A percentile compares a stretch with the other conserved stretches of the same genome.
phyloP scores from a whole-genome alignment of 495 filamentous ascomycete species.

The Lophiotrema nucula region DNA sequence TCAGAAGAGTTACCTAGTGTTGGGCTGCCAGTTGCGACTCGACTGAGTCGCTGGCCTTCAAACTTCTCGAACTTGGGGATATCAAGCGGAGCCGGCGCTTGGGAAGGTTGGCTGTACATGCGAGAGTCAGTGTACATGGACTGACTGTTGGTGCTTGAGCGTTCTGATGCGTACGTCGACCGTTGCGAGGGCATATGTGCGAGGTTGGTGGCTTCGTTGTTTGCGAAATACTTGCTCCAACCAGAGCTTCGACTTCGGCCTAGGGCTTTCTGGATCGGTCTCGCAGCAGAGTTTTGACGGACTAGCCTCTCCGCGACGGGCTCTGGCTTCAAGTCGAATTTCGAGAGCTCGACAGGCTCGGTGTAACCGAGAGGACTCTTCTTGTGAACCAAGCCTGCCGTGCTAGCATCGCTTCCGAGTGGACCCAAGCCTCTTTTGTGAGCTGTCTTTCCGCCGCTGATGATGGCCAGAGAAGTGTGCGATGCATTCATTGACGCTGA shows the following conservation, averaged over 20 bases:
- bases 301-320: conserved; percentile 13
- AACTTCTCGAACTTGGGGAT: conserved; percentile 46
- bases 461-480: conserved; percentile 44
- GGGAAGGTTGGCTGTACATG: conserved; percentile 45
- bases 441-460: conserved; percentile 41
- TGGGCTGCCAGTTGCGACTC: conserved; percentile 65
- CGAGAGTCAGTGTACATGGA: conserved; percentile 55
- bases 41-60: conserved; percentile 53
- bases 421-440: conserved; percentile 39
- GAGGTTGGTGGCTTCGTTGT: conserved; percentile 50
- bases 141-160: conserved; percentile 43
- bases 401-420: conserved; percentile 38
- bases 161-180: conserved; percentile 39
- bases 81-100: conserved; percentile 54
- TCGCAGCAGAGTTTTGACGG: conserved; percentile 2
- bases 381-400: conserved; percentile 35
- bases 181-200: conserved; percentile 38
- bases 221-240: conserved; percentile 61
- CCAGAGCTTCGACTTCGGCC: conserved; percentile 54
- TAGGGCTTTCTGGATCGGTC: conserved; percentile 19
- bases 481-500: conserved; percentile 39
- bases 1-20: conserved; percentile 53
- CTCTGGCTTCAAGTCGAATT: conserved; percentile 30
- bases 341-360: conserved; percentile 40
- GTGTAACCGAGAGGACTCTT: conserved; percentile 33